Evolutionary conservation across 2,329 filamentous ascomycete genomes (phyloP).

Genomic region (Colletotrichum sp.): DNA sequence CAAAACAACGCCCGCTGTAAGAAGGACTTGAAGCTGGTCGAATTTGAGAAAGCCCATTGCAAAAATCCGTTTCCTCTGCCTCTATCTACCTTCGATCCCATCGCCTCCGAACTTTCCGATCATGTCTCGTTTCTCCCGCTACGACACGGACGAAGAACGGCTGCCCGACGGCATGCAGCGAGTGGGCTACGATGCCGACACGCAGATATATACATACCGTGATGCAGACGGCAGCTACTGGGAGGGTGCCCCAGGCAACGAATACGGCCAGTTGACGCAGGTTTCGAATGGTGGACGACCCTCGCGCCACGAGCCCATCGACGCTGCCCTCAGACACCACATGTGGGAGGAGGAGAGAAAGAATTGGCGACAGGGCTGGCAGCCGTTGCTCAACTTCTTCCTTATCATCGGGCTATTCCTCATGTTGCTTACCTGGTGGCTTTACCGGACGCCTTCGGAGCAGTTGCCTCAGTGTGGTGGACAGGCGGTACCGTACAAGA

Average conservation of each 20-base stretch:
- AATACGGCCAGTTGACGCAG: slow-evolving; percentile 52
- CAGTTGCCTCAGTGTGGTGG: slow-evolving; percentile 7
- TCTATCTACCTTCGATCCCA: not conserved
- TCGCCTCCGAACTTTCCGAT: not conserved
- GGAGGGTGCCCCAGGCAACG: slow-evolving; percentile 53
- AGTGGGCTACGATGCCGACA: slow-evolving; percentile 62
- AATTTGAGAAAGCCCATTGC: not conserved
- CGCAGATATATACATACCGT: slow-evolving; percentile 56
- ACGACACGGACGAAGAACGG: slow-evolving; percentile 54
- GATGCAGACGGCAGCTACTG: slow-evolving; percentile 53
- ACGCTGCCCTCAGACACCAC: slow-evolving; percentile 21
- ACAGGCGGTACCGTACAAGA: slow-evolving; percentile 35
- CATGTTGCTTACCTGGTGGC: slow-evolving; percentile 54
- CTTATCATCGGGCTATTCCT: slow-evolving; percentile 57
- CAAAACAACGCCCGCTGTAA: not conserved
- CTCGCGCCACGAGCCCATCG: slow-evolving; percentile 34
- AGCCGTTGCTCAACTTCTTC: slow-evolving; percentile 64
- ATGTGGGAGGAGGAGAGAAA: slow-evolving; percentile 27
- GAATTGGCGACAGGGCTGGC: slow-evolving; percentile 57
- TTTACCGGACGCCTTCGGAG: slow-evolving; percentile 35
- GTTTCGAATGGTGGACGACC: slow-evolving; percentile 35
- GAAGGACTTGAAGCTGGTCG: not conserved
- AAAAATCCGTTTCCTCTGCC: not conserved
- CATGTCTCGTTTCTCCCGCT: slow-evolving; percentile 48
- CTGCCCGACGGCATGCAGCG: slow-evolving; percentile 60